Conservation (phyloP, 2,329 filamentous ascomycete genomes). For the Penicillium sp. region DNA sequence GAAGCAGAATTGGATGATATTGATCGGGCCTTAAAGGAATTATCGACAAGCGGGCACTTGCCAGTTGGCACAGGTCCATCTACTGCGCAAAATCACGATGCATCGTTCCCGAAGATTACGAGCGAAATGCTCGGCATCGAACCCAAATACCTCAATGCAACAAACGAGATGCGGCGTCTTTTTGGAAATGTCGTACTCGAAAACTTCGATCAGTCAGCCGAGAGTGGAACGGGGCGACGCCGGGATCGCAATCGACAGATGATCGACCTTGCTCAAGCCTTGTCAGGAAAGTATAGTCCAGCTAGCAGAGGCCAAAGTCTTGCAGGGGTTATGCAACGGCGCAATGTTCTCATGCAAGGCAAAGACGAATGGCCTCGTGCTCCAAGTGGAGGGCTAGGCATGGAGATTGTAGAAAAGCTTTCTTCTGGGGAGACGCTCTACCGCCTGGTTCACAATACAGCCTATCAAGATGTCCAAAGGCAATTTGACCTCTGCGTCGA, state of each 20-base stretch:
- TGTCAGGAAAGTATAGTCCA: conserved; percentile 54
- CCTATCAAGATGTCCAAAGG: conserved; percentile 72
- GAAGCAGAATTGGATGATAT: conserved; percentile 60
- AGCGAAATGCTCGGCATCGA: conserved; percentile 61
- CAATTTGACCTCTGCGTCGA: conserved; percentile 79
- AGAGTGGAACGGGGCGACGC: conserved; percentile 47
- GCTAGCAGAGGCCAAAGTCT: conserved; percentile 63
- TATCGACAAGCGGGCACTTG: conserved; percentile 49
- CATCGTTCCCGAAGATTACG: conserved; percentile 38
- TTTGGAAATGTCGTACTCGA: conserved; percentile 67
- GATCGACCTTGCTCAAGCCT: conserved; percentile 54
- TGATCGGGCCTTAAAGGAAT: conserved; percentile 60
- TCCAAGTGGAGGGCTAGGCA: conserved; percentile 76
- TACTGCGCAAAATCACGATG: conserved; percentile 39
- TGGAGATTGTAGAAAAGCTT: conserved; percentile 65
- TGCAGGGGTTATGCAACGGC: conserved; percentile 67
- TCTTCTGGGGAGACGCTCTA: conserved; percentile 67
- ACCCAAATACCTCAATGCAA: conserved; percentile 73
- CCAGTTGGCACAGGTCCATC: conserved; percentile 18
- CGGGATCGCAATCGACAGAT: conserved; percentile 54
- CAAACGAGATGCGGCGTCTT: conserved; percentile 84
- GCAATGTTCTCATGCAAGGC: conserved; percentile 81
- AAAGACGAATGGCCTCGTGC: conserved; percentile 83
- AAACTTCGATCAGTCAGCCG: conserved; percentile 53
- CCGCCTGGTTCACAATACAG: conserved; percentile 69